Conservation (phyloP, 192 early-diverging fungal genomes). For the Backusella tuberculispora region DNA sequence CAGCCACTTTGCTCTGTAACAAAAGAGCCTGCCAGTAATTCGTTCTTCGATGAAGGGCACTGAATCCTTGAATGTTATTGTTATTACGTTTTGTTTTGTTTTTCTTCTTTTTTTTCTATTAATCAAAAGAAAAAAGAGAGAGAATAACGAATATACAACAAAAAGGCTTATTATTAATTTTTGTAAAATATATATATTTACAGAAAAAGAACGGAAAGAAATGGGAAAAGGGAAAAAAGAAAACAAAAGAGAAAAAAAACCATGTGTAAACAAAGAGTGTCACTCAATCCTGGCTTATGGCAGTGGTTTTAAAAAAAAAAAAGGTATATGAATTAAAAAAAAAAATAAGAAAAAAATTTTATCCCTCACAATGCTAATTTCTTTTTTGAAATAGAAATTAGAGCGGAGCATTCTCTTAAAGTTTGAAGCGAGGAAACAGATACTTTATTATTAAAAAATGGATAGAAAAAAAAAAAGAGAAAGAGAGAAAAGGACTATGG, state of each 20-base stretch:
- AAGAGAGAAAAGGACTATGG: neutral
- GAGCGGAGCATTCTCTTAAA: slow-evolving; percentile 5
- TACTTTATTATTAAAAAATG: neutral
- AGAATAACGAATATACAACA: neutral
- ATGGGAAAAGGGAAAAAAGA: neutral
- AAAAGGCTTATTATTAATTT: neutral
- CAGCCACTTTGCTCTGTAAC: slow-evolving; percentile 16
- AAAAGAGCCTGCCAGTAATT: slow-evolving; percentile 14
- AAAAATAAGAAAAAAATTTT: neutral
- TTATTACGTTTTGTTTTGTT: neutral
- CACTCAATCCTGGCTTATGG: too few species aligned
- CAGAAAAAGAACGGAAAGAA: neutral
- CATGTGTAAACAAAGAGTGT: too few species aligned
- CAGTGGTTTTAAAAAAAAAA: too few species aligned
- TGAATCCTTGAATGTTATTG: slow-evolving; percentile 14
- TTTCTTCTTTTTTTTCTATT: neutral
- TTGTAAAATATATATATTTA: neutral
- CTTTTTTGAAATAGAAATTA: neutral
- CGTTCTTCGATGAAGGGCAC: slow-evolving; percentile 11
- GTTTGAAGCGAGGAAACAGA: neutral
- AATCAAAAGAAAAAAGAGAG: neutral
- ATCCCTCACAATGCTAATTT: neutral
- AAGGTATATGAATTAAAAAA: too few species aligned
- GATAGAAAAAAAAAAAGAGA: neutral
- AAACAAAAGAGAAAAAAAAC: too few species aligned